A percentile compares a stretch with the other conserved stretches of the same genome.
phyloP scores from a whole-genome alignment of 345 rosid genomes.

The Citrus australasica region DNA sequence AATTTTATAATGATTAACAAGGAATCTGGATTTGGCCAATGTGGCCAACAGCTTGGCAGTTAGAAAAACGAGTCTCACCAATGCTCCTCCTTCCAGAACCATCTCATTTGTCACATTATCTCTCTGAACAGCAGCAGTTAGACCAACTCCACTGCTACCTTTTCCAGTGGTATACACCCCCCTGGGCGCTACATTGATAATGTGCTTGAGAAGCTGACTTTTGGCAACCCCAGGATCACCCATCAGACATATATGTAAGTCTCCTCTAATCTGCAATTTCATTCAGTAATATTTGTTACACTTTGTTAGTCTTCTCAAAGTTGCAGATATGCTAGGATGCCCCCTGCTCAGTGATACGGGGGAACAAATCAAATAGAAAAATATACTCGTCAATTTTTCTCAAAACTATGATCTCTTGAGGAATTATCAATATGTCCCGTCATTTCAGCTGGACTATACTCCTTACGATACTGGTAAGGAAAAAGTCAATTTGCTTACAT shows the following conservation, averaged over 20 bases:
- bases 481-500: not conserved
- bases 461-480: not conserved
- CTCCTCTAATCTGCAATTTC: constrained; percentile 86
- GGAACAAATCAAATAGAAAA: not conserved
- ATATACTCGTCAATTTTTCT: not conserved
- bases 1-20: constrained; percentile 7
- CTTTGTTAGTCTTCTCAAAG: not conserved
- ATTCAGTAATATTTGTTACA: not conserved
- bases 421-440: not conserved
- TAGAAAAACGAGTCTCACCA: constrained; percentile 50
- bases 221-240: constrained; percentile 99
- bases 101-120: constrained; percentile 96
- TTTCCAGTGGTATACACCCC: constrained; percentile 93
- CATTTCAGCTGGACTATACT: not conserved
- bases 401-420: not conserved
- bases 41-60: not conserved
- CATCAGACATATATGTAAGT: constrained; percentile 92
- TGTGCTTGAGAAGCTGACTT: constrained; percentile 99
- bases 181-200: constrained; percentile 90
- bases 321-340: not conserved
- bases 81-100: constrained; percentile 98
- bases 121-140: constrained; percentile 96
- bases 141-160: constrained; percentile 99
- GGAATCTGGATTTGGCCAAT: not conserved
- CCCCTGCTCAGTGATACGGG: not conserved